Evolutionary conservation across 345 rosid genomes (phyloP), one percentile per base, ranked within the genome.

Genomic region (Hibiscus tridactylites): DNA sequence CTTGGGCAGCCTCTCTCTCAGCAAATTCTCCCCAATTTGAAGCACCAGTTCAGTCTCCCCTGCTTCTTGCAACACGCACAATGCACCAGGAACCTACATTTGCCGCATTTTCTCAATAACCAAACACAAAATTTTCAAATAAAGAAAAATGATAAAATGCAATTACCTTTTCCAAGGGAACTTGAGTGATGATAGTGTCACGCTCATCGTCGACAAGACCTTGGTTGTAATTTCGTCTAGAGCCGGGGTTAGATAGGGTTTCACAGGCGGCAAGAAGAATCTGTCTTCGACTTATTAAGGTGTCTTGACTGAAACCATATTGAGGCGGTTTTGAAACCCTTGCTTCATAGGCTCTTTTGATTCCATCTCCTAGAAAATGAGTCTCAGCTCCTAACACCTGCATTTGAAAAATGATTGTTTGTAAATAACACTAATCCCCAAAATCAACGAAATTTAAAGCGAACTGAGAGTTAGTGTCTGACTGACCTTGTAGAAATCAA

Each of bases 231-330:
- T 90, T 94, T 78, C 90, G 79, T 37, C 98, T 80, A 12, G 90
- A 90, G 65, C 75, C 73, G 66, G 90, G 70, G 4, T 85, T 79
- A 0, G 90, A 84, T 5, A 94, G 86, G 67, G 93, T 91, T 66
- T 94, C 97, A 73, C 97, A 91, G 53, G 98, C 98, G 31, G 92
- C 98, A 71, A 88, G 96, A 61, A 91, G 97, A 79, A 91, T 88
- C 56, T 88, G 96, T 62, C 96, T 81, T 42, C 97, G 87, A 81
- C 96, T 86, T 59, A 94, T 66, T 70, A 94, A 80, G 6, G 90
- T 91, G 2, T 94, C 96, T 52, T 86, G 82, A 72, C 93, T 90
- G 81, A 91, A 90, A 1, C 98, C 93, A 57, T 84, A 85, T 74
- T 80, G 95, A 6, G 98, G 98, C 15, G 93, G 96, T 73, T 86